These are phyloP conservation scores for Annulohypoxylon truncatum DNA, from an alignment of 2,329 filamentous ascomycete species.

Conservation along the genomic window DNA sequence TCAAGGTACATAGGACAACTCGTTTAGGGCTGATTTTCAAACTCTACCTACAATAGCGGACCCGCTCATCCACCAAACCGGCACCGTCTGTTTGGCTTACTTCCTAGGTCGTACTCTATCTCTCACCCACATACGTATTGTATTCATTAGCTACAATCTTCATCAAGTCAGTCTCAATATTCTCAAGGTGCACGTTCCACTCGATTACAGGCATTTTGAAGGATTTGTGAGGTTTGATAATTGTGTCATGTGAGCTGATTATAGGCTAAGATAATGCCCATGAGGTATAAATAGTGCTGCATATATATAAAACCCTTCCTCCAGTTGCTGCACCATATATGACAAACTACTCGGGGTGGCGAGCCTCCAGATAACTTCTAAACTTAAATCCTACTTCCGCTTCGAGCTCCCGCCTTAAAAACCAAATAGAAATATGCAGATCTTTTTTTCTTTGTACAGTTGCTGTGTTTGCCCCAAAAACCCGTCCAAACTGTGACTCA, in stretches of 20 bases:
- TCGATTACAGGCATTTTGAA: not conserved
- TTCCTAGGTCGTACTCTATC: not conserved
- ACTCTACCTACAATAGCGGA: slow-evolving; percentile 9
- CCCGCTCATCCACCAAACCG: slow-evolving; percentile 9
- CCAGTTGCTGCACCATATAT: slow-evolving; percentile 39
- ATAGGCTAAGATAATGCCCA: slow-evolving; percentile 14
- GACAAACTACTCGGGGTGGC: slow-evolving; percentile 38
- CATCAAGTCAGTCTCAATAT: not conserved
- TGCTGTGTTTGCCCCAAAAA: slow-evolving; percentile 28
- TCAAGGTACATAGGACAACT: slow-evolving; percentile 4
- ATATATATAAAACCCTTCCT: slow-evolving; percentile 40
- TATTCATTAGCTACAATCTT: too few relatives aligned
- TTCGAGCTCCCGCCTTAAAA: slow-evolving; percentile 29
- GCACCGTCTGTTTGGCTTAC: not conserved
- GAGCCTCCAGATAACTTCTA: slow-evolving; percentile 37
- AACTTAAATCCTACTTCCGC: slow-evolving; percentile 32
- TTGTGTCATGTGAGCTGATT: slow-evolving; percentile 14
- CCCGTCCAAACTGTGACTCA: slow-evolving; percentile 27
- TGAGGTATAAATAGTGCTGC: slow-evolving; percentile 25
- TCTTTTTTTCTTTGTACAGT: slow-evolving; percentile 44
- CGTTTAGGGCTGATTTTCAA: slow-evolving; percentile 28
- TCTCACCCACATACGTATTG: too few relatives aligned
- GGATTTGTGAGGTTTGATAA: not conserved
- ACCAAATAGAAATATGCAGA: slow-evolving; percentile 35
- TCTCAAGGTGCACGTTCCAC: not conserved